These are phyloP conservation scores for Salisapilia sapeloensis DNA, from an alignment of 352 stramenopile species.

Conservation along the genomic window DNA sequence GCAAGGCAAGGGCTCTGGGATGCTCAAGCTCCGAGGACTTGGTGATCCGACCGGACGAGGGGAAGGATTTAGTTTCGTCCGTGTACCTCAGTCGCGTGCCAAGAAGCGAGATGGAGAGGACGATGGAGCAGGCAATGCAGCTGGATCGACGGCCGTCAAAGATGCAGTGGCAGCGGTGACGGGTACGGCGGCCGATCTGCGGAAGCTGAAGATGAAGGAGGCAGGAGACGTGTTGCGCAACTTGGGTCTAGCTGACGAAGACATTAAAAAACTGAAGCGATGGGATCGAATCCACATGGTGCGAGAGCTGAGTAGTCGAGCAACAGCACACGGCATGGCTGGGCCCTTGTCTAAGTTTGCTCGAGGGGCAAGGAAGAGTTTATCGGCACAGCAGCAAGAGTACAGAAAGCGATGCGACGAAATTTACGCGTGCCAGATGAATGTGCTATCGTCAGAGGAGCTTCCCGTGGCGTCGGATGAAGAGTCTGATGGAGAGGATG, in stretches of 20 bases:
- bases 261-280: conserved; percentile 69
- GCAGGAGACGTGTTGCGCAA: conserved; percentile 64
- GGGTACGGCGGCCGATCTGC: conserved; percentile 67
- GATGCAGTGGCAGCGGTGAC: conserved; percentile 66
- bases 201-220: conserved; percentile 80
- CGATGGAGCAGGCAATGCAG: conserved; percentile 18
- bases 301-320: conserved; percentile 53
- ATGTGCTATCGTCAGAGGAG: conserved; percentile 41
- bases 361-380: conserved; percentile 55
- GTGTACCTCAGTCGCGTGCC: conserved; percentile 48
- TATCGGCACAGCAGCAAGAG: conserved; percentile 70
- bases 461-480: conserved; percentile 60
- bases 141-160: conserved; percentile 44
- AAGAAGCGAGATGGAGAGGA: conserved; percentile 75
- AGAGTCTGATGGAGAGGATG: conserved; percentile 51
- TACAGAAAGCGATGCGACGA: conserved; percentile 75
- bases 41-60: conserved; percentile 64
- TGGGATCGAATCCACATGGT: conserved; percentile 78
- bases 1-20: conserved; percentile 69
- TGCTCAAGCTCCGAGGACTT: conserved; percentile 63
- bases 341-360: conserved; percentile 69
- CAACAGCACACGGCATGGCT: conserved; percentile 46
- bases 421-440: conserved; percentile 73
- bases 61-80: conserved; percentile 77
- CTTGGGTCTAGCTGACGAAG: conserved; percentile 47